These are phyloP conservation scores for Coriaria nepalensis DNA, from an alignment of 306 rosid genomes.

Conservation along the genomic window DNA sequence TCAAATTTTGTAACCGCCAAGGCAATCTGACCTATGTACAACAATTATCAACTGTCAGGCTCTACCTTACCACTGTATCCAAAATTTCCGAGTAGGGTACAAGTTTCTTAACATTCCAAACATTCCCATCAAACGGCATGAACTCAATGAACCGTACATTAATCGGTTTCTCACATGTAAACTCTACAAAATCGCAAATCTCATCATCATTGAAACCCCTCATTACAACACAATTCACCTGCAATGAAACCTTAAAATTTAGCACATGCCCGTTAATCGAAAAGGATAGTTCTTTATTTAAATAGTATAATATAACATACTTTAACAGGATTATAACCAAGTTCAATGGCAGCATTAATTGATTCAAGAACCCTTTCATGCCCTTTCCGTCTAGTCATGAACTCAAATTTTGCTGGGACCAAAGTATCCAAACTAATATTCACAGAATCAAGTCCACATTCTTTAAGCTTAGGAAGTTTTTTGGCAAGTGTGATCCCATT, in stretches of 20 bases:
- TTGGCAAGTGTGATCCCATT: conserved; percentile 61
- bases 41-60: conserved; percentile 21
- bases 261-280: conserved; percentile 1
- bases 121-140: conserved; percentile 99
- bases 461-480: conserved; percentile 67
- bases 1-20: too few species aligned
- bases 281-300: not conserved
- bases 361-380: conserved; percentile 70
- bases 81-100: conserved; percentile 82
- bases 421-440: conserved; percentile 83
- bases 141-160: conserved; percentile 89
- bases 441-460: conserved; percentile 63
- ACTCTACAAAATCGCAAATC: conserved; percentile 69
- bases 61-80: conserved; percentile 96
- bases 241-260: conserved; percentile 10
- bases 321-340: conserved; percentile 84
- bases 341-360: conserved; percentile 57
- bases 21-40: not conserved
- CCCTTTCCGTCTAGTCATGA: conserved; percentile 86
- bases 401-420: conserved; percentile 82
- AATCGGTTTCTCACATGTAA: conserved; percentile 69
- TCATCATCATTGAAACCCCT: conserved; percentile 92
- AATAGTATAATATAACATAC: conserved; percentile 21
- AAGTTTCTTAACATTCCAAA: conserved; percentile 94
- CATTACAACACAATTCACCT: conserved; percentile 93